Evolutionary conservation across 2,329 filamentous ascomycete species (phyloP).

Genomic region (Periconia macrospinosa): DNA sequence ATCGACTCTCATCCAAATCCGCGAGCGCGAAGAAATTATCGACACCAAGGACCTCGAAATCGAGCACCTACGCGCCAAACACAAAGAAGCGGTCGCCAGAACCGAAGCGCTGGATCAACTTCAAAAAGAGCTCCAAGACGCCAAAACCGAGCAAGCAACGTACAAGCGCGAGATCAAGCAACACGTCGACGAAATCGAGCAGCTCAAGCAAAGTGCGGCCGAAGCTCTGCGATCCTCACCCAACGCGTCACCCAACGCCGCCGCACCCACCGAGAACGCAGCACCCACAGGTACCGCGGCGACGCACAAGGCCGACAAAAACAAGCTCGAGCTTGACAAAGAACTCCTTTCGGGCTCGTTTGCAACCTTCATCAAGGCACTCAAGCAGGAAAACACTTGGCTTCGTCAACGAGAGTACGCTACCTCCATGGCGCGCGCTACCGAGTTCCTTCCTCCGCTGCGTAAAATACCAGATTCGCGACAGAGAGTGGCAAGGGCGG

Average conservation of each 20-base stretch:
- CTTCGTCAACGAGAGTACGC: conserved; percentile 17
- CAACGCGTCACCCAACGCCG: neutral
- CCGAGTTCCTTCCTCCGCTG: conserved; percentile 4
- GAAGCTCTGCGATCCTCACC: neutral
- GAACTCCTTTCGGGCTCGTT: conserved; percentile 5
- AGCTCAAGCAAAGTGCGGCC: neutral
- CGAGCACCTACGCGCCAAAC: conserved; percentile 77
- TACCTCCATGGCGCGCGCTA: conserved; percentile 8
- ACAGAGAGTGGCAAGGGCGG: conserved; percentile 5
- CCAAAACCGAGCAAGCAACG: neutral
- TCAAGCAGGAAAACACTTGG: conserved; percentile 21
- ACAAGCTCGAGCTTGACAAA: neutral
- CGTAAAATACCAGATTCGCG: conserved; percentile 3
- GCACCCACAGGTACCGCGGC: neutral
- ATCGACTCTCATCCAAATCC: conserved; percentile 66
- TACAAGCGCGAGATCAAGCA: neutral
- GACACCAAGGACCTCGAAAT: conserved; percentile 68
- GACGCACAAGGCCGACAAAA: neutral
- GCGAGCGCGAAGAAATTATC: conserved; percentile 81
- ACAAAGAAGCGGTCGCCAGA: conserved; percentile 30
- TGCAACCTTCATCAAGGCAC: conserved; percentile 13
- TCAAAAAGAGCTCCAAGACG: conserved; percentile 1
- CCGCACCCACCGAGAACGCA: neutral
- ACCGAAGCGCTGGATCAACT: conserved; percentile 9
- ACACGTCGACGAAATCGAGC: neutral